A percentile compares a stretch with the other conserved stretches of the same genome.
Evolutionary conservation across 164 flowering plant genomes (phyloP).

Genomic region (Umbellularia californica): DNA sequence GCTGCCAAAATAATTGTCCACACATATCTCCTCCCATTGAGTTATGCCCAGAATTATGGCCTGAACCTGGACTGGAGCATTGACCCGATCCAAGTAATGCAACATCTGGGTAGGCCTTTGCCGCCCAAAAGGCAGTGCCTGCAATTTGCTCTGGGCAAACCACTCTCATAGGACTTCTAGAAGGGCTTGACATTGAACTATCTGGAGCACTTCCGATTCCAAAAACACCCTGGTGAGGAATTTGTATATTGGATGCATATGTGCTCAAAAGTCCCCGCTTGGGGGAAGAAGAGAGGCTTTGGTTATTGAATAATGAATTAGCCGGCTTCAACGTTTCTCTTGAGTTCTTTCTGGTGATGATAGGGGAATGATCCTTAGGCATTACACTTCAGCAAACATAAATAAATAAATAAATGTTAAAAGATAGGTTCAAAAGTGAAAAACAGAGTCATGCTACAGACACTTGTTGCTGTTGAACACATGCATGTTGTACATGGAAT

Average conservation of each 20-base stretch:
- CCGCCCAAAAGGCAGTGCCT: slow-evolving; percentile 51
- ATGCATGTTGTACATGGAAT: no score
- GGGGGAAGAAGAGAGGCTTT: slow-evolving; percentile 46
- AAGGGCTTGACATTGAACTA: slow-evolving; percentile 94
- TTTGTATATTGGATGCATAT: slow-evolving; percentile 57
- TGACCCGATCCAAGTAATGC: slow-evolving; percentile 73
- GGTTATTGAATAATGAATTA: slow-evolving; percentile 30
- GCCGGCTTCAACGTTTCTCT: slow-evolving; percentile 45
- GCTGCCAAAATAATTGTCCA: slow-evolving; percentile 43
- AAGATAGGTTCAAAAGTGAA: not conserved
- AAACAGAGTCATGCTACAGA: no score
- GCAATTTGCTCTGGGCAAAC: slow-evolving; percentile 54
- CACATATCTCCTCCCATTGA: slow-evolving; percentile 45
- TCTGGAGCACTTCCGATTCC: slow-evolving; percentile 73
- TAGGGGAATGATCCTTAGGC: slow-evolving; percentile 45
- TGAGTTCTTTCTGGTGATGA: slow-evolving; percentile 26
- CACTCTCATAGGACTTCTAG: slow-evolving; percentile 80
- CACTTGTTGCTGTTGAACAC: no score
- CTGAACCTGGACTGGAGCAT: slow-evolving; percentile 87
- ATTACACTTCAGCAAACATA: slow-evolving; percentile 33
- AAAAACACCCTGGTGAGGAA: slow-evolving; percentile 53
- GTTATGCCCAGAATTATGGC: slow-evolving; percentile 72
- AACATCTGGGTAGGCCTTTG: slow-evolving; percentile 61
- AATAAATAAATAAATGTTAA: slow-evolving; percentile 2
- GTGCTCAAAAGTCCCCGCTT: slow-evolving; percentile 43